These are phyloP conservation scores for Alternaria infectoria DNA, from an alignment of 2,329 filamentous ascomycete genomes.

Conservation along the genomic window DNA sequence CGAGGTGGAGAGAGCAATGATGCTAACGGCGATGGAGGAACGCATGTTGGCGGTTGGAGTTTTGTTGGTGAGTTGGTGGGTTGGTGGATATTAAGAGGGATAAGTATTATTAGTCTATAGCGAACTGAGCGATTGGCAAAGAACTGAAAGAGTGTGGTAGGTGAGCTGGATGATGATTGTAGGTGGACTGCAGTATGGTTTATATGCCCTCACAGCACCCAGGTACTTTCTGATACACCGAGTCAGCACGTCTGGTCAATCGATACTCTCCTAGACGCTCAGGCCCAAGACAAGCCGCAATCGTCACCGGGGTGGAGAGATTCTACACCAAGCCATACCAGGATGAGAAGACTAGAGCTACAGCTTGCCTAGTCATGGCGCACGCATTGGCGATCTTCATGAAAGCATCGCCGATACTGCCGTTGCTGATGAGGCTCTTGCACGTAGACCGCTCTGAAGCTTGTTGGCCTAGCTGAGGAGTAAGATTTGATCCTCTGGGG, in stretches of 20 bases:
- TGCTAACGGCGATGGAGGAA: slow-evolving; percentile 17
- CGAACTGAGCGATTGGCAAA: background rate
- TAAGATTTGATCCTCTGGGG: background rate
- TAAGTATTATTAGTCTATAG: background rate
- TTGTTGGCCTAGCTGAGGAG: background rate
- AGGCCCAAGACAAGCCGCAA: background rate
- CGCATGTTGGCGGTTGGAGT: slow-evolving; percentile 12
- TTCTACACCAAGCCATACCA: background rate
- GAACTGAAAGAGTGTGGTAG: slow-evolving; percentile 4
- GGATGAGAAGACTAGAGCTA: background rate
- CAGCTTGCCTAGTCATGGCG: background rate
- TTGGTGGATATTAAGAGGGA: background rate
- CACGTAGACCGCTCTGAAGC: background rate
- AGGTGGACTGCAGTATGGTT: background rate
- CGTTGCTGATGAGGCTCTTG: background rate
- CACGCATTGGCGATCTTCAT: slow-evolving; percentile 5
- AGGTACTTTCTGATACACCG: background rate
- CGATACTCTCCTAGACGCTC: background rate
- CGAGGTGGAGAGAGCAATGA: slow-evolving; percentile 22
- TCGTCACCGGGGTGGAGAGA: background rate
- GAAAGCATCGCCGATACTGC: background rate
- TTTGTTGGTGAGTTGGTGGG: background rate
- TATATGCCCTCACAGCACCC: background rate
- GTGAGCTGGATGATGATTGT: slow-evolving; percentile 4
- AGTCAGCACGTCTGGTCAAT: slow-evolving; percentile 3